Conservation (phyloP, 176 grass and related monocot species). For the Pontederia paniculata region DNA sequence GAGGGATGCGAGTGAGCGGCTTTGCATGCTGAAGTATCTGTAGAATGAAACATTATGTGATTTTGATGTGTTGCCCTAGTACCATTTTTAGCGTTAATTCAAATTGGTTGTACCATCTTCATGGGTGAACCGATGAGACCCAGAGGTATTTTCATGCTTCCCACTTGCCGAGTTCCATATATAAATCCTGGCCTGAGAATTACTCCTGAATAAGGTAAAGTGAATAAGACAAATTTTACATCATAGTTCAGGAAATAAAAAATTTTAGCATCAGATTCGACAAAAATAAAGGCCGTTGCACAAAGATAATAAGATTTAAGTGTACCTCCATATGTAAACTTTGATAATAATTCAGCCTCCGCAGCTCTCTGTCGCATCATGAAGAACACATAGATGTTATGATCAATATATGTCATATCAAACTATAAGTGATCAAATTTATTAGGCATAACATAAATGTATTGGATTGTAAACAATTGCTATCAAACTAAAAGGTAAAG, state of each 20-base stretch:
- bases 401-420: conserved; percentile 10
- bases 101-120: conserved; percentile 43
- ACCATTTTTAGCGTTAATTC: not conserved
- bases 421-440: not conserved
- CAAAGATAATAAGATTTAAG: conserved; percentile 3
- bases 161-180: conserved; percentile 84
- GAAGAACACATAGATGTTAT: conserved; percentile 8
- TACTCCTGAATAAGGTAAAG: conserved; percentile 29
- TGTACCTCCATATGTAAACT: conserved; percentile 82
- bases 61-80: not conserved
- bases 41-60: conserved; percentile 8
- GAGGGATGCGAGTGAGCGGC: conserved; percentile 49
- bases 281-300: not conserved
- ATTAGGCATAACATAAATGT: too few relatives aligned
- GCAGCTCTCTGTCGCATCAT: conserved; percentile 52
- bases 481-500: too few relatives aligned
- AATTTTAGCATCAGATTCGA: not conserved
- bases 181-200: conserved; percentile 85
- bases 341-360: conserved; percentile 75
- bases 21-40: conserved; percentile 63
- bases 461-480: too few relatives aligned
- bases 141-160: conserved; percentile 76
- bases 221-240: not conserved
- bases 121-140: conserved; percentile 68
- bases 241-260: not conserved